Evolutionary conservation across 495 filamentous ascomycete genomes (phyloP), one percentile per base, ranked within the genome.

Genomic region (Mytilinidion resinicola): DNA sequence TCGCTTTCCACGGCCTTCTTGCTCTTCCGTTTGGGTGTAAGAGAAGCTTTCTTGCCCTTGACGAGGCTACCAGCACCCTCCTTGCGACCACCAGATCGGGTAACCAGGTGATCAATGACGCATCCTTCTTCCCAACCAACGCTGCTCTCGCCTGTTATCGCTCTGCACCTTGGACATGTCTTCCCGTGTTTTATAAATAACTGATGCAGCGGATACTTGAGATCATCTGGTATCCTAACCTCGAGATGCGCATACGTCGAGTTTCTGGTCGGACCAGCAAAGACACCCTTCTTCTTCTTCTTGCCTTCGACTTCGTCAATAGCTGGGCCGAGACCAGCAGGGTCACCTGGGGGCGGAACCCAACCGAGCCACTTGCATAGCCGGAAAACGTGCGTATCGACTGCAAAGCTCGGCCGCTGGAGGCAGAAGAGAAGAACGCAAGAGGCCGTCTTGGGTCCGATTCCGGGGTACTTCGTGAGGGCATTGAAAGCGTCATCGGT

Each of bases 121-220:
- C 74, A 76, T 0, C 73, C 73, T 21, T 72, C 55, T 9, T 69
- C 69, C 74, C 74, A 76, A 10, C 66, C 69, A 37, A 61, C 67
- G 47, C 65, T 69, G 0, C 53, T 52, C 57, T 72, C 67, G 3
- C 71, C 67, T 0, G 73, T 75, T 14, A 65, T 61, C 8, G 87
- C 87, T 50, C 83, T 79, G 67, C 93, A 98, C 52, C 88, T 78
- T 4, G 80, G 80, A 73, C 93, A 98, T 0, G 72, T 75, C 68
- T 88, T 87, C 1, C 93, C 93, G 72, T 98, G 93, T 3, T 79
- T 79, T 52, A 96, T 92, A 42, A 98, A 82, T 0, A 96, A 76
- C 61, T 90, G 82, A 70, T 98, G 93, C 4, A 97, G 80, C 2
- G 85, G 77, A 62, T 96, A 97, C 70, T 97, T 98, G 20, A 95